These are phyloP conservation scores for Luzula sylvatica DNA, from an alignment of 176 grass and related monocot genomes.

Conservation along the genomic window DNA sequence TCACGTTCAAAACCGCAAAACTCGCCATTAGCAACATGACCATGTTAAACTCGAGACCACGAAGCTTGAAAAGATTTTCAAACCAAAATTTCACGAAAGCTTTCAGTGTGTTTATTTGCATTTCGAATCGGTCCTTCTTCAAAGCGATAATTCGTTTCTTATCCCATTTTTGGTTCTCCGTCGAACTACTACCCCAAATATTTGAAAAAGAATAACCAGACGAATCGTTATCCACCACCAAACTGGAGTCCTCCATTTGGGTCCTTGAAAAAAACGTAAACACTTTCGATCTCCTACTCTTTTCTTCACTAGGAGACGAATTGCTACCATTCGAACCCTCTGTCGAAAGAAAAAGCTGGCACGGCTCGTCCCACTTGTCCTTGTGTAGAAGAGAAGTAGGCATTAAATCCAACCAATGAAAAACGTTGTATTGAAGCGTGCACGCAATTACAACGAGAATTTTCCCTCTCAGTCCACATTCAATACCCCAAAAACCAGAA, in stretches of 20 bases:
- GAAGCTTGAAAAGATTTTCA: constrained; percentile 87
- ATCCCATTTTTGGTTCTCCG: constrained; percentile 94
- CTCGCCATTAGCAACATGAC: constrained; percentile 81
- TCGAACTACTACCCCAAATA: constrained; percentile 85
- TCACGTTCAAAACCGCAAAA: constrained; percentile 82
- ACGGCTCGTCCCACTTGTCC: constrained; percentile 93
- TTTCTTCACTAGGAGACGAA: constrained; percentile 28
- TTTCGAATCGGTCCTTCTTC: constrained; percentile 77
- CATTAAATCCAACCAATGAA: constrained; percentile 84
- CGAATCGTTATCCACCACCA: constrained; percentile 30
- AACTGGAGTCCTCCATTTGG: constrained; percentile 42
- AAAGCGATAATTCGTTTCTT: constrained; percentile 63
- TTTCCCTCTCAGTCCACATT: constrained; percentile 73
- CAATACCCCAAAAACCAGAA: constrained; percentile 88
- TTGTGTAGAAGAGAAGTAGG: constrained; percentile 52
- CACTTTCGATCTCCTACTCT: constrained; percentile 25
- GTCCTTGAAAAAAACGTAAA: constrained; percentile 47
- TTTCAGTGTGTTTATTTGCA: constrained; percentile 80
- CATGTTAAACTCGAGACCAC: constrained; percentile 96
- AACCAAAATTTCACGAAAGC: constrained; percentile 86
- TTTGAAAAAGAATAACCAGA: constrained; percentile 58
- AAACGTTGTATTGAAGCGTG: constrained; percentile 92
- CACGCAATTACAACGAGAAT: constrained; percentile 83
- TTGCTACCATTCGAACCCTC: constrained; percentile 25
- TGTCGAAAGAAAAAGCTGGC: constrained; percentile 69